These are phyloP conservation scores for Cyclaneusma minus DNA, from an alignment of 2,329 filamentous ascomycete species.

Conservation along the genomic window DNA sequence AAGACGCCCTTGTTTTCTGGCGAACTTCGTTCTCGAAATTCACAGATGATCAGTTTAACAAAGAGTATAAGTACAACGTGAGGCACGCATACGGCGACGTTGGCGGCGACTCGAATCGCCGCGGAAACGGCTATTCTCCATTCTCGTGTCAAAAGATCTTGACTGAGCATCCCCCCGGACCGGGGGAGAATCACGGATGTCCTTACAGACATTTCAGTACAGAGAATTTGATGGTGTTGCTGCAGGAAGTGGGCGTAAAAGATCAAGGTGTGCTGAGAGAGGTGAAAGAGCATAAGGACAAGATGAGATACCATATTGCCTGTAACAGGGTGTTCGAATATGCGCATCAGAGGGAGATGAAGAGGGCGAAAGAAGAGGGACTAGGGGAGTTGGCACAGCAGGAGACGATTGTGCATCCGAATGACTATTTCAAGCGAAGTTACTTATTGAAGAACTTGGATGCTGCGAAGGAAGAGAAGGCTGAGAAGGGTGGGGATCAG, in stretches of 20 bases:
- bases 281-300: conserved; percentile 78
- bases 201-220: conserved; percentile 84
- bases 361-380: conserved; percentile 59
- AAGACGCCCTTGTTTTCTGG: conserved; percentile 90
- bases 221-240: conserved; percentile 66
- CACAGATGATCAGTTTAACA: conserved; percentile 90
- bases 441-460: conserved; percentile 73
- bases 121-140: conserved; percentile 75
- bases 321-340: conserved; percentile 78
- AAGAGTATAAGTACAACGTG: conserved; percentile 94
- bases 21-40: conserved; percentile 70
- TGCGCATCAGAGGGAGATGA: conserved; percentile 64
- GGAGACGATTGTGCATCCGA: conserved; percentile 93
- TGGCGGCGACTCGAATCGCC: conserved; percentile 76
- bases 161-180: conserved; percentile 71
- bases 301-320: conserved; percentile 81
- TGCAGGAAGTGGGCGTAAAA: conserved; percentile 64
- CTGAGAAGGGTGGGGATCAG: conserved; percentile 15
- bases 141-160: conserved; percentile 93
- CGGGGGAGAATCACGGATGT: conserved; percentile 87
- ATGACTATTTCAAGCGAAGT: conserved; percentile 94
- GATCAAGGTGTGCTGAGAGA: conserved; percentile 65
- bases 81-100: conserved; percentile 93
- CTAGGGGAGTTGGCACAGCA: conserved; percentile 60
- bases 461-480: too few relatives aligned